phyloP scores from a whole-genome alignment of 768 basidiomycete species.

The Galerina sulciceps region DNA sequence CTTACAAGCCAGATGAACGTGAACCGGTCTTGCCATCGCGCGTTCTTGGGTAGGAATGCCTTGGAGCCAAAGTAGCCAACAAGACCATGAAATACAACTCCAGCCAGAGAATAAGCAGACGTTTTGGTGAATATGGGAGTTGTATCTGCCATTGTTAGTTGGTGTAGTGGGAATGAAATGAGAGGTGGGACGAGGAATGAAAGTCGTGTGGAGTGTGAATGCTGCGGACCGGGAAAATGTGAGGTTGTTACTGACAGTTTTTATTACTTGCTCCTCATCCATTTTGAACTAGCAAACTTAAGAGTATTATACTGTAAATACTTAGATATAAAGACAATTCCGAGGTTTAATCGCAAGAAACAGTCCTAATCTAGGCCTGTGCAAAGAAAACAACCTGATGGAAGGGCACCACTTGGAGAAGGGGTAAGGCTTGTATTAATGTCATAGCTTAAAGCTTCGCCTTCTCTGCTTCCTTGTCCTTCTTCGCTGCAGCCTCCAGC shows the following conservation, averaged over 20 bases:
- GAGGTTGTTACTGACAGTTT: too few species aligned
- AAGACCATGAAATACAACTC: slow-evolving; percentile 54
- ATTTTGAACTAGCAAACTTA: too few species aligned
- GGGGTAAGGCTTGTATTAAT: neutral
- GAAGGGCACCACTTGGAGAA: too few species aligned
- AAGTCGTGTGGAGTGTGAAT: neutral
- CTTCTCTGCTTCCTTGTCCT: slow-evolving; percentile 39
- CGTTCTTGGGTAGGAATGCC: slow-evolving; percentile 63
- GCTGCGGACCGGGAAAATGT: neutral
- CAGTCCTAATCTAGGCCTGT: too few species aligned
- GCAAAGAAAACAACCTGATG: too few species aligned
- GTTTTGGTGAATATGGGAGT: slow-evolving; percentile 39
- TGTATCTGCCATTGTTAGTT: slow-evolving; percentile 15
- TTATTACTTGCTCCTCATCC: too few species aligned
- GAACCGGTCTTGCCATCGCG: slow-evolving; percentile 64
- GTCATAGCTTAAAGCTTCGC: slow-evolving; percentile 17
- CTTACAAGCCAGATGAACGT: slow-evolving; percentile 83
- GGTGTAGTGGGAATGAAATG: neutral
- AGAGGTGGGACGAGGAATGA: neutral
- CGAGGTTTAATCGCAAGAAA: too few species aligned
- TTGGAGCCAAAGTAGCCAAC: slow-evolving; percentile 59
- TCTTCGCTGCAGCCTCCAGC: slow-evolving; percentile 68
- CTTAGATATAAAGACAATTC: too few species aligned
- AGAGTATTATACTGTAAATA: too few species aligned
- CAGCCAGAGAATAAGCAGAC: slow-evolving; percentile 66